A percentile compares a stretch with the other conserved stretches of the same genome.
phyloP scores from a whole-genome alignment of 2,329 filamentous ascomycete species.

The Monilinia aucupariae region DNA sequence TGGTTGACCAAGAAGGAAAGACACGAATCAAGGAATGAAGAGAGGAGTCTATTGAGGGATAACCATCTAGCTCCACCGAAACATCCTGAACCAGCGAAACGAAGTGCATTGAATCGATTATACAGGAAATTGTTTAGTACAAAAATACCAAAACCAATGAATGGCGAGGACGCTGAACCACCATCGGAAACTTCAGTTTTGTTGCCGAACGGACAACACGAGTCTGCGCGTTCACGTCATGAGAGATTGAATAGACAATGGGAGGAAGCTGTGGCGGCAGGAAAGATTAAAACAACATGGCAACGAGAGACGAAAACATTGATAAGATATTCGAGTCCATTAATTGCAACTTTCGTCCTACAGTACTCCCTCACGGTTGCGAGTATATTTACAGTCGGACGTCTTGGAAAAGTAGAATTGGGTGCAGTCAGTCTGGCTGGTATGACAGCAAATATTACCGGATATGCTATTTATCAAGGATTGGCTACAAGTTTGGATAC shows the following conservation, averaged over 20 bases:
- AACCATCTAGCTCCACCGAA: conserved; percentile 62
- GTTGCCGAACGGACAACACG: conserved; percentile 37
- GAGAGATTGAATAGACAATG: conserved; percentile 67
- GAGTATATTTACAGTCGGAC: conserved; percentile 72
- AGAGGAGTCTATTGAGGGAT: conserved; percentile 57
- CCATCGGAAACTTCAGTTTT: conserved; percentile 40
- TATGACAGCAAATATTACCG: conserved; percentile 77
- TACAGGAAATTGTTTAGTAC: conserved; percentile 50
- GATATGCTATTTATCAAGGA: conserved; percentile 74
- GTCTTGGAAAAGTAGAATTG: conserved; percentile 65
- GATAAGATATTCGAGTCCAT: conserved; percentile 61
- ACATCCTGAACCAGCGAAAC: conserved; percentile 39
- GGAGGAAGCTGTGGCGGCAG: conserved; percentile 77
- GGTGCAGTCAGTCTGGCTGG: conserved; percentile 63
- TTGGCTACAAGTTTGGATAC: conserved; percentile 88
- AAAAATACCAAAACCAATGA: conserved; percentile 41
- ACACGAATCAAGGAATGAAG: conserved; percentile 52
- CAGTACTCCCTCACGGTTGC: conserved; percentile 83
- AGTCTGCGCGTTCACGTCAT: conserved; percentile 44
- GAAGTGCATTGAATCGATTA: conserved; percentile 37
- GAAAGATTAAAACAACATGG: conserved; percentile 85
- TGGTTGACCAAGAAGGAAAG: conserved; percentile 50
- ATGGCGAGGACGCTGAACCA: conserved; percentile 39
- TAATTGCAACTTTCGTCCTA: conserved; percentile 69
- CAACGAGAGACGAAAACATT: conserved; percentile 82